Base-by-base conservation (phyloP, 768 basidiomycete species). In the Auriscalpium orientale region DNA sequence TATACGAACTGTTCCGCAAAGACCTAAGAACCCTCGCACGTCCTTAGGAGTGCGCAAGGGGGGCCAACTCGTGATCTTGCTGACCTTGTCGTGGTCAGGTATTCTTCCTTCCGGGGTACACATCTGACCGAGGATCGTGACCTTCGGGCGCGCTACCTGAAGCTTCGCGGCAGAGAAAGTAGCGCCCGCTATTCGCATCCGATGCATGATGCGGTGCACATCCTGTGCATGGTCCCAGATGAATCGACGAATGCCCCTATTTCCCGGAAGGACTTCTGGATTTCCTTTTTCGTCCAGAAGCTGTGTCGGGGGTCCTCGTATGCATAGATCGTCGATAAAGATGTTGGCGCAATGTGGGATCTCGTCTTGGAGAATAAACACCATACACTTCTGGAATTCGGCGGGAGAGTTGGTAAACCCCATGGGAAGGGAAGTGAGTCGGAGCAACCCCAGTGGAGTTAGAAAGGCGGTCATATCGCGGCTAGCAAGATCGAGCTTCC, bases 81-180 rank as follows among this genome's bases (percentile, higher is more conserved):
- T 63, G 1, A 66, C 55, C 3, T 60, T 64, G 0, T 36, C 46
- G 7, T 67, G 51, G 1, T 74, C 68, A 0, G 71, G 70, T 0
- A 68, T 21, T 0, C 61, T 56, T 0, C 72, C 76, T 38, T 73
- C 62, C 7, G 62, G 67, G 0, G 70, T 75, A 52, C 74, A 77
- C 1, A 50, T 51, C 46, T 79, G 73, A 0, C 76, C 74, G 0
- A 80, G 54, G 0, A 78, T 66, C 0, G 62, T 58, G 0, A 67
- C 62, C 38, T 67, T 61, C 0, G 65, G 66, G 0, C 57, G 43
- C 0, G 50, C 36, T 0, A 50, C 54, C 50, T 18, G 57, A 12
- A 46, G 51, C 21, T 55, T 55, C 4, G 40, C 8, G 13, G 47
- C 34, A 0, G 48, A 46, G 21, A 55, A 28, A 3, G 54, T 55